Evolutionary conservation across 1,284 basidiomycete species (phyloP).

Genomic region (Vanrija humicola): DNA sequence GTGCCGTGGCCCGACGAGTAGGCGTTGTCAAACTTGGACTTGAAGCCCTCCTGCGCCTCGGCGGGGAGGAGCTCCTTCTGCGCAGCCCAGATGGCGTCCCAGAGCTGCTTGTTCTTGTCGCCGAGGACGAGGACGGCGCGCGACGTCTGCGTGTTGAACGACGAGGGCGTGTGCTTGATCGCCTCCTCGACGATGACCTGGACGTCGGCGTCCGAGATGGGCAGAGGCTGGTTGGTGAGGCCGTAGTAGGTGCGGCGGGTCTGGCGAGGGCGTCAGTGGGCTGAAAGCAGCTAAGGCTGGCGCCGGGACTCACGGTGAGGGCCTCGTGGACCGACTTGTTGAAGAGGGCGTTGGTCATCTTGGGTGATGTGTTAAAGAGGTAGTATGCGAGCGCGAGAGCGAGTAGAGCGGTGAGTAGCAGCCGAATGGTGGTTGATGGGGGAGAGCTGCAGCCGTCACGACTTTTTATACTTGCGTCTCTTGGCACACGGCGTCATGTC

Average conservation of each 20-base stretch:
- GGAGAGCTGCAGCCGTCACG: too few species aligned
- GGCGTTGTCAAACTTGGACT: slow-evolving; percentile 16
- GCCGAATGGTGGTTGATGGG: too few species aligned
- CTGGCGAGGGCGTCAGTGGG: neutral
- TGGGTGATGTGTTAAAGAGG: too few species aligned
- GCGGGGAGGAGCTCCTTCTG: slow-evolving; percentile 4
- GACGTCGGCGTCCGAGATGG: slow-evolving; percentile 46
- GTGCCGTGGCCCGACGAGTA: slow-evolving; percentile 51
- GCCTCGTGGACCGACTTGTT: too few species aligned
- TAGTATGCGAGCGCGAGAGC: too few species aligned
- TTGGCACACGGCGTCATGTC: too few species aligned
- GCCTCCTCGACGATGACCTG: slow-evolving; percentile 46
- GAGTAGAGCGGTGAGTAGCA: too few species aligned
- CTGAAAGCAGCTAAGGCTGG: neutral
- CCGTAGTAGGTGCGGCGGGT: slow-evolving; percentile 39
- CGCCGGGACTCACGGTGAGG: too few species aligned
- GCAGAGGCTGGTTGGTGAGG: slow-evolving; percentile 40
- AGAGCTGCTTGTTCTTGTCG: slow-evolving; percentile 48
- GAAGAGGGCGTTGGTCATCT: too few species aligned
- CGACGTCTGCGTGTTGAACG: slow-evolving; percentile 51
- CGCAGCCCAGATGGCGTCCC: slow-evolving; percentile 40
- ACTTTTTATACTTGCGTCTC: too few species aligned
- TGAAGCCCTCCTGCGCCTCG: slow-evolving; percentile 2
- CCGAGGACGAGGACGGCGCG: slow-evolving; percentile 50
- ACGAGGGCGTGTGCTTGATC: slow-evolving; percentile 49